Evolutionary conservation across 2,329 filamentous ascomycete species (phyloP), one percentile per base, ranked within the genome.

Genomic region (Remersonia thermophila): DNA sequence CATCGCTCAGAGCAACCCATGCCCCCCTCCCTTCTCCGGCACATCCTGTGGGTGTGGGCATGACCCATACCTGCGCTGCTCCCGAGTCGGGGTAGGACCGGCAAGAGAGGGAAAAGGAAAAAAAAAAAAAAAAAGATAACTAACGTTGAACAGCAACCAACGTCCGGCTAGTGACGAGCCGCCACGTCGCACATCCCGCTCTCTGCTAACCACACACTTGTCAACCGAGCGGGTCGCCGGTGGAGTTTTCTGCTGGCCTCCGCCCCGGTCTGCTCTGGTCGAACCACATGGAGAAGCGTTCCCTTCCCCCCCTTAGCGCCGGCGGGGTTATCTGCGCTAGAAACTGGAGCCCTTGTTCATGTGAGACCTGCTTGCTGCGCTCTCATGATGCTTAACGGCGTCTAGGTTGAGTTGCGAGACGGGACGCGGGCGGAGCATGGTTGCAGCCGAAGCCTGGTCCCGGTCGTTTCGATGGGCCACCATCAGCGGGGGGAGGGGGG

Each of bases 161-260:
- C n/a, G 32, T 9, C 27, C 35, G 37, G 39, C 48, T 47, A 51
- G 27, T 51, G 38, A 46, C 33, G 31, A 35, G 30, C 32, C 27
- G 48, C 48, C 48, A 51, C 48, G 48, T 51, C 40, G 39, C 43
- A 35, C 38, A 32, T 34, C 37, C 39, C 34, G 31, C 40, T 37
- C 38, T 32, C 35, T 40, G 20, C 20, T 5, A 40, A 38, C 36
- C 34, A 41, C 35, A 38, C 36, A 17, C 31, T 36, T 18, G 26
- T 17, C 12, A 36, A 17, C 20, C 33, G 23, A 35, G 33, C 34
- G 33, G 39, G 37, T 33, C 36, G 35, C 37, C 20, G 27, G 37
- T 36, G 40, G 41, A 38, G 36, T 43, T 23, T 20, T 31, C 18
- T 29, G 34, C 20, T 23, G 29, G 17, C 30, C 32, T 27, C 16